Percentiles rank a stretch among this genome's conserved stretches.
These are phyloP conservation scores for Diplodia intermedia DNA, from an alignment of 2,329 filamentous ascomycete species.

Conservation along the genomic window DNA sequence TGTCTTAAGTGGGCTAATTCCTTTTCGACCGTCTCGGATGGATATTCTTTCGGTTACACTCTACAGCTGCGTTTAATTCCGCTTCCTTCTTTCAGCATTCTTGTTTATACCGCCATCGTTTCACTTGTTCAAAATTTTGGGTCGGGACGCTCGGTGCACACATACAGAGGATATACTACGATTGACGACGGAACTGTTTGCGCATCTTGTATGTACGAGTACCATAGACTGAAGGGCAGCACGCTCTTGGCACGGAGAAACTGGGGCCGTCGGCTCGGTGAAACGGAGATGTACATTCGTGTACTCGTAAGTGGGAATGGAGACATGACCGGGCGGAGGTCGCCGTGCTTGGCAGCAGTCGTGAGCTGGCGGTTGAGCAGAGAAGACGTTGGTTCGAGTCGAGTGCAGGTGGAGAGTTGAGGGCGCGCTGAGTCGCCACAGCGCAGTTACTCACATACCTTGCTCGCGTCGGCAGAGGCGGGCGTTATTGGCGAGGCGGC, in stretches of 20 bases:
- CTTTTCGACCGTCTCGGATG: not conserved
- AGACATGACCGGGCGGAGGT: constrained; percentile 14
- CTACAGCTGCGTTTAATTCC: constrained; percentile 6
- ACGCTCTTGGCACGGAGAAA: constrained; percentile 13
- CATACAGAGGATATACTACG: constrained; percentile 2
- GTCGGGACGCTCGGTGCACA: constrained; percentile 13
- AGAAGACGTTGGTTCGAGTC: constrained; percentile 1
- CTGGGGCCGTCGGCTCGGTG: not conserved
- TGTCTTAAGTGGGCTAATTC: constrained; percentile 15
- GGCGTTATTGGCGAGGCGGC: constrained; percentile 10
- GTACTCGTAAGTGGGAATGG: constrained; percentile 3
- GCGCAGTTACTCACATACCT: constrained; percentile 14
- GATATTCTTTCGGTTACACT: constrained; percentile 1
- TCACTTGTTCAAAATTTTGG: not conserved
- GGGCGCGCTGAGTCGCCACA: constrained; percentile 12
- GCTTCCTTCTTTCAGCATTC: not conserved
- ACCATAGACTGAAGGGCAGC: constrained; percentile 5
- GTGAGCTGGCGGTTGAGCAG: not conserved
- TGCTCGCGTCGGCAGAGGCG: constrained; percentile 14
- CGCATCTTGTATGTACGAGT: constrained; percentile 13
- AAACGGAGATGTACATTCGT: constrained; percentile 7
- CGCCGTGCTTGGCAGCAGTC: constrained; percentile 20
- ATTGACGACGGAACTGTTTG: constrained; percentile 18
- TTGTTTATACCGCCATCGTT: constrained; percentile 12
- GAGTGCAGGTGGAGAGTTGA: not conserved